Conservation (phyloP, 768 basidiomycete species). For the Kwoniella botswanensis region DNA sequence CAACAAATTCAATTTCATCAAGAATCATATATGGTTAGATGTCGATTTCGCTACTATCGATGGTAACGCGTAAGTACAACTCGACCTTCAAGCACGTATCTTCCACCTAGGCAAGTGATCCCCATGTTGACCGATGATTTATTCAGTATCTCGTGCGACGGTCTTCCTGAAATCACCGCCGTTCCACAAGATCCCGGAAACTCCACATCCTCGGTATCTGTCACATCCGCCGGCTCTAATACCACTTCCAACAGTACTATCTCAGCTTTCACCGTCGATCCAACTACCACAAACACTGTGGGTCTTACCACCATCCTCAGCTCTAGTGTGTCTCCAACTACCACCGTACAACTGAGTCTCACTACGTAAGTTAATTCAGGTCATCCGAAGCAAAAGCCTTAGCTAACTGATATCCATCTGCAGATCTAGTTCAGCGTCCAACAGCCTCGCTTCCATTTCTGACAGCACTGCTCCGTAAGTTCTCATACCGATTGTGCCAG, state of each 20-base stretch:
- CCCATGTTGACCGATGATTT: not conserved
- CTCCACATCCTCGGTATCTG: not conserved
- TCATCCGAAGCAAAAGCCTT: not conserved
- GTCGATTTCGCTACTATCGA: slow-evolving; percentile 16
- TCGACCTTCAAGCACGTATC: not conserved
- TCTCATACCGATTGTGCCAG: no score
- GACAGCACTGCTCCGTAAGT: no score
- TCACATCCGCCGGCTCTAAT: not conserved
- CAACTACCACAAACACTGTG: not conserved
- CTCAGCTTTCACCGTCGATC: not conserved
- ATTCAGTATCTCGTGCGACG: slow-evolving; percentile 8
- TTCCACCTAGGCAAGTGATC: not conserved
- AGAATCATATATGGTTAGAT: slow-evolving; percentile 18
- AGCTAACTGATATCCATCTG: no score
- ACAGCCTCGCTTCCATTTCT: no score
- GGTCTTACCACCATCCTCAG: not conserved
- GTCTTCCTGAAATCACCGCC: slow-evolving; percentile 7
- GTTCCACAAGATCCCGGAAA: not conserved
- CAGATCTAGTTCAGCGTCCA: no score
- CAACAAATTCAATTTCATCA: slow-evolving; percentile 9
- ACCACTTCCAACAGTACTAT: not conserved
- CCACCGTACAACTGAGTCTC: not conserved
- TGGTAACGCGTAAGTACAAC: slow-evolving; percentile 17
- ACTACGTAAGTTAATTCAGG: no score
- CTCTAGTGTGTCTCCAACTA: not conserved